Evolutionary conservation across 2,329 filamentous ascomycete species (phyloP), one percentile per base, ranked within the genome.

Genomic region (Zymoseptoria ardabiliae): DNA sequence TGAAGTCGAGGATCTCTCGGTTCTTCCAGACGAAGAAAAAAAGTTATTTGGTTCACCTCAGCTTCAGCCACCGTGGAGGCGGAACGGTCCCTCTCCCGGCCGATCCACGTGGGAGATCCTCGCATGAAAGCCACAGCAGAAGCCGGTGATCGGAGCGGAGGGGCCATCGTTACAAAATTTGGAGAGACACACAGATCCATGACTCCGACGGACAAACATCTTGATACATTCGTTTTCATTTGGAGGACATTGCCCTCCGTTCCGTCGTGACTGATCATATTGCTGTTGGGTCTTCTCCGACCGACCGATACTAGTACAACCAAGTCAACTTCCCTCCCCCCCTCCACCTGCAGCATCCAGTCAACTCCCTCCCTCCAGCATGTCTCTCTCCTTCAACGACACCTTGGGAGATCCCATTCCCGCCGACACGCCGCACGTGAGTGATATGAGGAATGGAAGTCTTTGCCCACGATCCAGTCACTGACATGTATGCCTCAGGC

Each of bases 401-500:
- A 74, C 66, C 35, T 54, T 74, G 45, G 89, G 89, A 68, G 85
- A 88, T 69, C 83, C 89, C 4, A 89, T 93, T 61, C 89, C 89
- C 58, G 82, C 86, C 48, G 85, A 92, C 71, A 92, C 89, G 58
- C 84, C 87, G 59, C 89, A 93, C 79, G 88, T 91, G 78, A 77
- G 84, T 80, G 7, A n/a, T 53, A 21, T 50, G 17, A n/a, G n/a
- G n/a, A 13, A 17, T 5, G 35, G n/a, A 54, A 17, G 28, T 20
- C 19, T 22, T 20, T 0, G 13, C 7, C 52, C 19, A 17, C 21
- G 8, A 35, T n/a, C 22, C 3, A 11, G 1, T 19, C 13, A 49
- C 62, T 67, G 52, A 66, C 50, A 19, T 55, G 20, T 48, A 19
- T 55, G 20, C 20, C 53, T 5, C 65, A 97, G 92, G 94, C 93